Conservation (phyloP, 225 moss, liverwort and hornwort species). For the Straminergon stramineum region DNA sequence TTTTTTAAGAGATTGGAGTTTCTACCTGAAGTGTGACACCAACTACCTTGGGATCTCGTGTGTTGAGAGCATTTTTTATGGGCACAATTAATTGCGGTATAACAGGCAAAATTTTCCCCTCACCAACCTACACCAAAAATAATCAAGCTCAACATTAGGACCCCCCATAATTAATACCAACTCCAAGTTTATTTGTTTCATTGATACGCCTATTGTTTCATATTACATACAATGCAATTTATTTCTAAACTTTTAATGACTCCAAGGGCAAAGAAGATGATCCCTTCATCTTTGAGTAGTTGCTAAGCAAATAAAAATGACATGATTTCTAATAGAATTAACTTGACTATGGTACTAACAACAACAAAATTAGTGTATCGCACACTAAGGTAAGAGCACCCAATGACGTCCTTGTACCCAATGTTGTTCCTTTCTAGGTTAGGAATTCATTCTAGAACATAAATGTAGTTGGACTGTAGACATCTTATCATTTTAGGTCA, state of each 20-base stretch:
- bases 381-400: too few species aligned
- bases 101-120: conserved; percentile 71
- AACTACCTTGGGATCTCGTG: conserved; percentile 64
- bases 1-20: not conserved
- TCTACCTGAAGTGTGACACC: conserved; percentile 58
- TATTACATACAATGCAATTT: not conserved
- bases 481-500: too few species aligned
- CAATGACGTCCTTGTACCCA: too few species aligned
- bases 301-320: not conserved
- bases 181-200: not conserved
- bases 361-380: too few species aligned
- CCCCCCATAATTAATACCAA: not conserved
- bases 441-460: too few species aligned
- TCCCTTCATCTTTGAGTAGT: accelerated
- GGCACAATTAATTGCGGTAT: conserved; percentile 83
- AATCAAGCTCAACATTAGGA: not conserved
- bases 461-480: too few species aligned
- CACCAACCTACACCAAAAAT: conserved; percentile 36
- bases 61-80: conserved; percentile 79
- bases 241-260: not conserved
- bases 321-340: not conserved
- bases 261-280: not conserved
- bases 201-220: not conserved
- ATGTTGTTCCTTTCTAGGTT: too few species aligned
- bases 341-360: too few species aligned